A percentile compares a stretch with the other conserved stretches of the same genome.
Evolutionary conservation across 208 protist species (phyloP).

Genomic region (Phytomonas serpens): DNA sequence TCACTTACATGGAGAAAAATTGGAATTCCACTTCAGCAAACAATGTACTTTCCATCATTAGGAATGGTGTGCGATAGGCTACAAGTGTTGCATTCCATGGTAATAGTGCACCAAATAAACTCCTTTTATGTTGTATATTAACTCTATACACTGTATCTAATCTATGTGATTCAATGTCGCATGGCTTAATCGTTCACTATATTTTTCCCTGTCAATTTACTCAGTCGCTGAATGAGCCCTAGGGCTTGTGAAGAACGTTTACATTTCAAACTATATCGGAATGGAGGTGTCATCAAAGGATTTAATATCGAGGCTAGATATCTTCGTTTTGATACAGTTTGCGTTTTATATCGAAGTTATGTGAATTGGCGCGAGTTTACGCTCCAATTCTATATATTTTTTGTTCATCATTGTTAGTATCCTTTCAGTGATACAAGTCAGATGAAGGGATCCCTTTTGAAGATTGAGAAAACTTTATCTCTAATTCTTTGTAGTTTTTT

Average conservation of each 20-base stretch:
- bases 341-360: neutral
- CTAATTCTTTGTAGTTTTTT: neutral
- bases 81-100: neutral
- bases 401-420: neutral
- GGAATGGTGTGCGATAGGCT: neutral
- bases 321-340: neutral
- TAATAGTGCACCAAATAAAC: neutral
- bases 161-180: neutral
- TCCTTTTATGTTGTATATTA: neutral
- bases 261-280: neutral
- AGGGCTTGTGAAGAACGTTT: neutral
- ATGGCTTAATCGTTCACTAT: neutral
- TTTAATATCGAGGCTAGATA: neutral
- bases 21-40: neutral
- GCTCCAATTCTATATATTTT: neutral
- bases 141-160: neutral
- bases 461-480: neutral
- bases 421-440: neutral
- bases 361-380: neutral
- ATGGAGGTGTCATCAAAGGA: neutral
- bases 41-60: neutral
- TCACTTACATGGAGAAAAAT: neutral
- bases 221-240: neutral
- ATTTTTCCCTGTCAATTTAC: neutral
- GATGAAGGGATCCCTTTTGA: neutral